Conservation (phyloP, 129 eudicot species). For the Pittosporum tobira region DNA sequence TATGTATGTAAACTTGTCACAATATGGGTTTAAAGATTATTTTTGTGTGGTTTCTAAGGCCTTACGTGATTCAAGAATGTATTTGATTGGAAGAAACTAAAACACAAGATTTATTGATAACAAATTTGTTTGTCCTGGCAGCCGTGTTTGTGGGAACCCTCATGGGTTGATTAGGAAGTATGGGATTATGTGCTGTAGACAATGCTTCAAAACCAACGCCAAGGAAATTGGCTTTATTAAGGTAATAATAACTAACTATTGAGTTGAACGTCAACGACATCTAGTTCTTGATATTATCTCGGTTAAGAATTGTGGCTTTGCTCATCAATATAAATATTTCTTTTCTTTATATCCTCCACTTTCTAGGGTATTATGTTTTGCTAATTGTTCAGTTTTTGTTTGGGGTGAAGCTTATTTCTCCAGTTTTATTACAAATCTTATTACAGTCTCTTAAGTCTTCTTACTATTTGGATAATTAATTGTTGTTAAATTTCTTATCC, state of each 20-base stretch:
- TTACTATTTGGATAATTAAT: neutral
- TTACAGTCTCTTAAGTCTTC: neutral
- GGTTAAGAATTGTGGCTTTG: too few relatives aligned
- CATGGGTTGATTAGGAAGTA: conserved; percentile 48
- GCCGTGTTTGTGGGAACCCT: conserved; percentile 59
- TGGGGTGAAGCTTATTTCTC: neutral
- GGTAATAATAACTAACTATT: conserved; percentile 17
- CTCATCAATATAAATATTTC: too few relatives aligned
- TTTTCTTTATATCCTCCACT: too few relatives aligned
- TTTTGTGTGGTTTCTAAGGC: neutral
- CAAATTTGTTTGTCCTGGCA: conserved; percentile 18
- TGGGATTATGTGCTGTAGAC: conserved; percentile 63
- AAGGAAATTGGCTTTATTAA: conserved; percentile 58
- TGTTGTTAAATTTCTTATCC: neutral
- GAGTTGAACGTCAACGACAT: neutral
- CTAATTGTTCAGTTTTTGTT: neutral
- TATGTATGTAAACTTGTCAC: too few relatives aligned
- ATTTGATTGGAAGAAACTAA: neutral
- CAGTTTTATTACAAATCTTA: neutral
- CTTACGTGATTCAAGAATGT: neutral
- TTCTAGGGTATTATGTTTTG: too few relatives aligned
- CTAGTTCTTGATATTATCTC: too few relatives aligned
- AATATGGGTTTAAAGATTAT: too few relatives aligned
- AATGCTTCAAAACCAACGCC: conserved; percentile 58
- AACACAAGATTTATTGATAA: neutral